A percentile compares a stretch with the other conserved stretches of the same genome.
Conservation (phyloP, 192 early-diverging fungal genomes). For the Cladochytrium replicatum region DNA sequence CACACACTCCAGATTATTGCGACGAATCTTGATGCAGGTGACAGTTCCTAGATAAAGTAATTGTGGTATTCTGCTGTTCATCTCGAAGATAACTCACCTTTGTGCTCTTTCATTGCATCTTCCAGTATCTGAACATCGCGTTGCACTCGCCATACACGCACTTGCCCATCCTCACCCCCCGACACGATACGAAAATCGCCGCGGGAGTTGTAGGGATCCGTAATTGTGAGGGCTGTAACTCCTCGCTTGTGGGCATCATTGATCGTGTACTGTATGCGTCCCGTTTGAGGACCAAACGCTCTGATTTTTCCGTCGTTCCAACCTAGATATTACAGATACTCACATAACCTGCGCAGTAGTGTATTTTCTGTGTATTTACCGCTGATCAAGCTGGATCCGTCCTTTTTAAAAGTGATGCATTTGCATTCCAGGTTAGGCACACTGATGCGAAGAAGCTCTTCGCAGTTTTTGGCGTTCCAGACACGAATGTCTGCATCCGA, state of each 20-base stretch:
- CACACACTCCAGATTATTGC: conserved; percentile 50
- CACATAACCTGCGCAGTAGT: conserved; percentile 4
- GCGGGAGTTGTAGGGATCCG: conserved; percentile 27
- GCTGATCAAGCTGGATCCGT: conserved; percentile 34
- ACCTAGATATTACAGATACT: too few relatives aligned
- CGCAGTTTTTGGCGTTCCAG: conserved; percentile 38
- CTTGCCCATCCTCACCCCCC: conserved; percentile 51
- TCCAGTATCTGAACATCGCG: conserved; percentile 30
- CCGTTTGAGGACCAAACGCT: conserved; percentile 49
- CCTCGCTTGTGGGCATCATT: conserved; percentile 44
- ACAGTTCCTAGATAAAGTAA: conserved; percentile 32
- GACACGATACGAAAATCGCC: conserved; percentile 45
- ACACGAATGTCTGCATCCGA: conserved; percentile 46
- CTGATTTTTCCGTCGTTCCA: conserved; percentile 56
- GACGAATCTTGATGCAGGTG: conserved; percentile 49
- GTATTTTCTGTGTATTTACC: conserved; percentile 6
- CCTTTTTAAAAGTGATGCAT: conserved; percentile 48
- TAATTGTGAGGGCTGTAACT: conserved; percentile 45
- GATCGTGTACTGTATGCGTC: conserved; percentile 48
- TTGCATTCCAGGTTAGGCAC: conserved; percentile 54
- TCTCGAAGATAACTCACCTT: too few relatives aligned
- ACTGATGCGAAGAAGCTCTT: conserved; percentile 41
- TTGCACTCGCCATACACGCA: conserved; percentile 45
- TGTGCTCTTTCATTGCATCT: conserved; percentile 53
- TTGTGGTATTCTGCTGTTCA: too few relatives aligned